Base-by-base conservation (phyloP, 768 basidiomycete genomes). In the Lyophyllum semitale region DNA sequence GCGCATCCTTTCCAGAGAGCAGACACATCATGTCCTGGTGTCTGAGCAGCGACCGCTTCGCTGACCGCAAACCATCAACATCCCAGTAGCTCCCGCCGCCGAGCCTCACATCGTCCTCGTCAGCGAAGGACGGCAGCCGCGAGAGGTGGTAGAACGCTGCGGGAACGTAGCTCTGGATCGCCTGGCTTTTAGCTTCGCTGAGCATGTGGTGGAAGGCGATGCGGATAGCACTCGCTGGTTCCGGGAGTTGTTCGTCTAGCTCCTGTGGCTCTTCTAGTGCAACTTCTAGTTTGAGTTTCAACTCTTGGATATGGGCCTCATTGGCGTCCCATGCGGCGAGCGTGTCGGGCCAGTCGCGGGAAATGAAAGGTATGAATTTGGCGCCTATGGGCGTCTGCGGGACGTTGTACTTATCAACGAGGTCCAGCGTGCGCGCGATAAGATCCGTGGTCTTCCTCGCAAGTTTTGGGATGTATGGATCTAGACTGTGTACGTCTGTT, bases 121-220 rank as follows among this genome's bases (percentile, higher is more conserved):
- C 58, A n/a, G 54, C 58, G 22, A 38, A 50, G 7, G 55, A 44
- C 18, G 57, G 49, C 8, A 57, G 38, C 35, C 58, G 33, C 1
- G 58, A 56, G 12, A 62, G 54, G 38, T 57, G 58, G 44, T 62
- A 62, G 18, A 62, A 56, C 13, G 51, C 54, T 8, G 51, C 57
- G 4, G 60, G 51, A n/a, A 59, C 33, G 20, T 61, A 61, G n/a
- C 25, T 44, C 2, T 52, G 45, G 11, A 62, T 27, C 4, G 40
- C 26, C 37, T 59, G 35, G 3, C 33, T 30, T 20, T 11, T 22
- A 18, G 48, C 26, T n/a, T 59, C 46, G 12, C 20, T 41, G 27
- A 26, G 48, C 8, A 37, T 37, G 53, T 55, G 55, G 20, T 51
- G 38, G 41, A n/a, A n/a, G n/a, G n/a, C n/a, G n/a, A n/a, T n/a